Evolutionary conservation across 331 rosid genomes (phyloP).

Genomic region (Pyrus hybrid): DNA sequence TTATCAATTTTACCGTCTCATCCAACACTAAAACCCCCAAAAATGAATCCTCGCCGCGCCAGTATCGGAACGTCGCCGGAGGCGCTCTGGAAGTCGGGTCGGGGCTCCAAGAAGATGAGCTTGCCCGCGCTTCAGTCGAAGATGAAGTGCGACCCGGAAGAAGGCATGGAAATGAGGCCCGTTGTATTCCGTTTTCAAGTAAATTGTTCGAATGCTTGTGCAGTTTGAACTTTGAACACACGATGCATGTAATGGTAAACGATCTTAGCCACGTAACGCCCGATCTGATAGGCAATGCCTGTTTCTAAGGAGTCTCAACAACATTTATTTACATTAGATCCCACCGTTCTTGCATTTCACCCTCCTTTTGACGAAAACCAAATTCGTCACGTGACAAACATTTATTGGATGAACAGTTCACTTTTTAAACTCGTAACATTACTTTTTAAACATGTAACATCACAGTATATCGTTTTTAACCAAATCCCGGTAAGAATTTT

Average conservation of each 20-base stretch:
- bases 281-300: background rate
- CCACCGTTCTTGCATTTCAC: background rate
- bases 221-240: too few relatives aligned
- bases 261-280: background rate
- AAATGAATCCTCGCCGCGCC: conserved; percentile 15
- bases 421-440: too few relatives aligned
- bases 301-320: background rate
- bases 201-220: background rate
- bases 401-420: background rate
- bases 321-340: background rate
- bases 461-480: background rate
- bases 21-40: background rate
- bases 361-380: background rate
- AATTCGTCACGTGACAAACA: accelerated
- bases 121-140: too few relatives aligned
- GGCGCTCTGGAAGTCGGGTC: conserved; percentile 11
- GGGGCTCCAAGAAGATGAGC: too few relatives aligned
- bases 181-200: background rate
- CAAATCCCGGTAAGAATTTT: background rate
- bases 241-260: too few relatives aligned
- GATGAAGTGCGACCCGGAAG: conserved; percentile 12
- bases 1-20: background rate
- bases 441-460: too few relatives aligned
- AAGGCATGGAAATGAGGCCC: conserved; percentile 53
- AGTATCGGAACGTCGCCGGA: conserved; percentile 18